Evolutionary conservation across 768 basidiomycete genomes (phyloP), one percentile per base, ranked within the genome.

Genomic region (Trametes cinnabarina): DNA sequence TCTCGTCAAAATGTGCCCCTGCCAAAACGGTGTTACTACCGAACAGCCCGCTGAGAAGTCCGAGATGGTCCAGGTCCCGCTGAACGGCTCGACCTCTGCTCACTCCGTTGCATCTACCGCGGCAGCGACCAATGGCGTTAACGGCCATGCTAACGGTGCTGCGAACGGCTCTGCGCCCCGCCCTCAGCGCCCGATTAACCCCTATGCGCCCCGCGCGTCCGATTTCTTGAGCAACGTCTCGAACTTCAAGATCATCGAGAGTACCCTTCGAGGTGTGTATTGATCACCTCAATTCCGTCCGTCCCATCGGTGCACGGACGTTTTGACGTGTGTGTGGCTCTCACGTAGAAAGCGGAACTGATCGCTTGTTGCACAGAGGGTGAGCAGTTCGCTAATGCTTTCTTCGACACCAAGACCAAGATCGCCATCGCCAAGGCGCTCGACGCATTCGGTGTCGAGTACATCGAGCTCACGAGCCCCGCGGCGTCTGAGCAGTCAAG

Each of bases 401-500:
- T 99, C 82, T 99, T 98, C 72, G 96, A 97, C 71, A 94, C 94
- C 71, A 94, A 95, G 80, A 98, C 95, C 76, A 99, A 99, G 84
- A 97, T 98, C 71, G 94, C 95, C 71, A 99, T 99, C 66, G 97
- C 97, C 64, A 93, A 87, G 79, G 94, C 94, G 14, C 86, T 98
- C 57, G 95, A 98, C 80, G 95, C 94, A 48, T 98, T 99, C 70
- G 97, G 97, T 69, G 97, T 98, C 57, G 97, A 99, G 72, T 99
- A 99, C 82, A 94, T 99, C 69, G 97, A 99, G 71, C 88, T 99
- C 70, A 99, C 97, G 34, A 98, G 96, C 15, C 96, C 97, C 47
- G 94, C 90, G 42, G 96, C 97, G 22, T 98, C 96, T 5, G 94
- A 98, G 69, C 94, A 98, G 74, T 97, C 94, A 20, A 84, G 90